Conservation (phyloP, 2,329 filamentous ascomycete genomes). For the Bipolaris zeicola region DNA sequence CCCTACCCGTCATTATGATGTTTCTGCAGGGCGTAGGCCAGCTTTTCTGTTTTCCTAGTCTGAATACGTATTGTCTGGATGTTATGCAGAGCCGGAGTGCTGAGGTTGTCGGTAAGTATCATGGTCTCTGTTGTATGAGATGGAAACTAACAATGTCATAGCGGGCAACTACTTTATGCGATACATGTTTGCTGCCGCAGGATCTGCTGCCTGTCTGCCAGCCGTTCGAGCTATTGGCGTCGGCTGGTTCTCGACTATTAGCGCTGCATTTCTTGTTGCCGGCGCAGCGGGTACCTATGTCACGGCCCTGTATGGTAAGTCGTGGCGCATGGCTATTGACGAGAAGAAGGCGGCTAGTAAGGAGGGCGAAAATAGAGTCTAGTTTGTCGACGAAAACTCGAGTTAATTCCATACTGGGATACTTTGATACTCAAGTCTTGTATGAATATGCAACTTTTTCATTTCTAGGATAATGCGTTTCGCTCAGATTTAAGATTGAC, state of each 20-base stretch:
- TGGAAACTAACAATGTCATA: conserved; percentile 3
- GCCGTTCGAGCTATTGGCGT: conserved; percentile 76
- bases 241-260: conserved; percentile 80
- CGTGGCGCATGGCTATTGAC: conserved; percentile 62
- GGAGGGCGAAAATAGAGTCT: conserved; percentile 32
- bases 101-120: conserved; percentile 66
- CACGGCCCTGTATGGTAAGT: conserved; percentile 57
- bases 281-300: conserved; percentile 55
- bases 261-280: conserved; percentile 60
- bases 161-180: conserved; percentile 80
- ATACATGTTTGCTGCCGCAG: conserved; percentile 75
- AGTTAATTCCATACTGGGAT: no score
- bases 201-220: conserved; percentile 73
- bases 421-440: no score
- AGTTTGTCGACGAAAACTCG: background rate
- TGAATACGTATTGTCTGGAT: conserved; percentile 83
- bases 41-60: conserved; percentile 73
- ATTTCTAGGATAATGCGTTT: no score
- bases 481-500: no score
- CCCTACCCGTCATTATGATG: conserved; percentile 72
- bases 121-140: background rate
- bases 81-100: conserved; percentile 74
- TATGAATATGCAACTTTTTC: no score
- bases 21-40: conserved; percentile 77
- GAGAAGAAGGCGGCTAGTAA: conserved; percentile 52